Percentiles rank a stretch among this genome's conserved stretches.
These are phyloP conservation scores for Fusarium protoensiforme DNA, from an alignment of 2,329 filamentous ascomycete species.

Conservation along the genomic window DNA sequence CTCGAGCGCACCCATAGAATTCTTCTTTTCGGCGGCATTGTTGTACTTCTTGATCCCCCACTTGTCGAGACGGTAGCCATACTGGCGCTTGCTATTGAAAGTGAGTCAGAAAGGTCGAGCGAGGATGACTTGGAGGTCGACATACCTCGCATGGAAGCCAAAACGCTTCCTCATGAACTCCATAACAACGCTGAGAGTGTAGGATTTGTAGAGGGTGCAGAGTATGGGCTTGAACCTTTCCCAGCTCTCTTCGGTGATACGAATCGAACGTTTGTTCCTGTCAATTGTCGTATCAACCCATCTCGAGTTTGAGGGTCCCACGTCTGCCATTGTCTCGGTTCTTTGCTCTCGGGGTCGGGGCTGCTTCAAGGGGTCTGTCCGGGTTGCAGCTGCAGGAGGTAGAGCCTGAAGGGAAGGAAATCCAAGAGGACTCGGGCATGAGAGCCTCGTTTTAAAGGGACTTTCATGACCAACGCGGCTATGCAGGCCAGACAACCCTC, in stretches of 20 bases:
- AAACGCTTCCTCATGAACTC: slow-evolving; percentile 28
- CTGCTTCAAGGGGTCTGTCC: not conserved
- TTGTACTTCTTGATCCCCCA: slow-evolving; percentile 45
- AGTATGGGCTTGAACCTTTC: slow-evolving; percentile 33
- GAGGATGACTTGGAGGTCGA: not conserved
- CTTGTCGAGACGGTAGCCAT: slow-evolving; percentile 44
- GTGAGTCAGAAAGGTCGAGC: not conserved
- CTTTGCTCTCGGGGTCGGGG: not conserved
- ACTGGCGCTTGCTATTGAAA: slow-evolving; percentile 44
- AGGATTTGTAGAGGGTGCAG: slow-evolving; percentile 31
- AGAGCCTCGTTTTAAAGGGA: slow-evolving; percentile 16
- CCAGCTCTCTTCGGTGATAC: slow-evolving; percentile 39
- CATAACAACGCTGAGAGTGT: slow-evolving; percentile 38
- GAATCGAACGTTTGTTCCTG: slow-evolving; percentile 31
- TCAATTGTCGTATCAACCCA: slow-evolving; percentile 4
- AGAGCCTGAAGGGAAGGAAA: not conserved
- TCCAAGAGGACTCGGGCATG: not conserved
- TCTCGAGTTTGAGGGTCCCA: slow-evolving; percentile 8
- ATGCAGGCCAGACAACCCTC: slow-evolving; percentile 8
- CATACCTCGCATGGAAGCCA: slow-evolving; percentile 35
- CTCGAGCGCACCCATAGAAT: not conserved
- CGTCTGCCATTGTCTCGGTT: slow-evolving; percentile 18
- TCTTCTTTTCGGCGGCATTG: slow-evolving; percentile 29
- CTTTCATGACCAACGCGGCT: not conserved
- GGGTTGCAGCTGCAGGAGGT: not conserved